Conservation (phyloP, 2,329 filamentous ascomycete genomes). For the Aureobasidium musti region DNA sequence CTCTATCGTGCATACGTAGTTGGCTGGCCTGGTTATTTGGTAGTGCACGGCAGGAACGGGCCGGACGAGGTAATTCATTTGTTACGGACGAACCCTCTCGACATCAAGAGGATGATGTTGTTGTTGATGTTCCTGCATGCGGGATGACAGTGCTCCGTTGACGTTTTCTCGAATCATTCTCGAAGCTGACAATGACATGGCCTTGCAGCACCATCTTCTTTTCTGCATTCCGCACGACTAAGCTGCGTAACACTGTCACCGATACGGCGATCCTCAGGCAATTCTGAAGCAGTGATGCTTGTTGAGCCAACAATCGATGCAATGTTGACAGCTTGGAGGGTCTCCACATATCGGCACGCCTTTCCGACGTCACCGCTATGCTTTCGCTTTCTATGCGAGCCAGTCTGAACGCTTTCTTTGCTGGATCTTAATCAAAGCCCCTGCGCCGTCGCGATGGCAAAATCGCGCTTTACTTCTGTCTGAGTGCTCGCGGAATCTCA, state of each 20-base stretch:
- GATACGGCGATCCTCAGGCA: constrained; percentile 17
- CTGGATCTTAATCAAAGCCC: not conserved
- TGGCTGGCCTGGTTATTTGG: constrained; percentile 8
- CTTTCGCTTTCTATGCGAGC: constrained; percentile 23
- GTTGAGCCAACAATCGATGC: not conserved
- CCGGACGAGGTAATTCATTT: not conserved
- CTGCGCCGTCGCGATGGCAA: not conserved
- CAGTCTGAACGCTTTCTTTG: not conserved
- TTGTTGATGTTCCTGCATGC: not conserved
- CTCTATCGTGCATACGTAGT: not conserved
- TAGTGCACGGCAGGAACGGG: constrained; percentile 12
- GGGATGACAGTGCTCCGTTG: not conserved
- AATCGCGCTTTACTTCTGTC: not conserved
- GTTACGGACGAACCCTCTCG: not conserved
- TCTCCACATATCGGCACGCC: constrained; percentile 10
- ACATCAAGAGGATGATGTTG: not conserved
- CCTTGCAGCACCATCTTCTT: not conserved
- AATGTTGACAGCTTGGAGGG: not conserved
- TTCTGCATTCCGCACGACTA: not conserved
- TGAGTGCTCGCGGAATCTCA: not conserved
- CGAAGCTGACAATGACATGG: not conserved
- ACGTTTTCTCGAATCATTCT: not conserved
- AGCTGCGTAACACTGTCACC: constrained; percentile 9
- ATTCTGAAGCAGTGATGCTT: constrained; percentile 12
- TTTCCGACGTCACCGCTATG: constrained; percentile 21